Evolutionary conservation across 768 basidiomycete species (phyloP).

Genomic region (Phylloporus rhodoxanthus): DNA sequence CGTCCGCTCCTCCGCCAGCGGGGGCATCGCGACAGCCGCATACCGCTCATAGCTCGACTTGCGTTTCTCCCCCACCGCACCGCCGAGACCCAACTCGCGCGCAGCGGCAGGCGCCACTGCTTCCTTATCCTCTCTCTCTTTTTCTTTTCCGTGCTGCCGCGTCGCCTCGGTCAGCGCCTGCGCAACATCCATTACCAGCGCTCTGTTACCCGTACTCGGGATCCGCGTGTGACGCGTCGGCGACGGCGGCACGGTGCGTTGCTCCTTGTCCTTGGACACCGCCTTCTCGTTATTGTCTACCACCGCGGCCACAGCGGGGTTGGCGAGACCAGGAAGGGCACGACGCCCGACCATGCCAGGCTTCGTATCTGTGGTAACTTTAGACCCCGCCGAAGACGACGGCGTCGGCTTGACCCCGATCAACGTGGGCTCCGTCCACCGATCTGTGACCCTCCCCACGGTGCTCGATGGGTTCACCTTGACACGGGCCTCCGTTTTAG

Average conservation of each 20-base stretch:
- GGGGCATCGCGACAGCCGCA: slow-evolving; percentile 55
- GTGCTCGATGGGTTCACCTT: slow-evolving; percentile 2
- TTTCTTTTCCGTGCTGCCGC: slow-evolving; percentile 9
- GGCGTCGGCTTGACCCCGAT: slow-evolving; percentile 29
- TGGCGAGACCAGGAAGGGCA: slow-evolving; percentile 39
- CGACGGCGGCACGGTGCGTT: slow-evolving; percentile 21
- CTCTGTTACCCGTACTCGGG: slow-evolving; percentile 62
- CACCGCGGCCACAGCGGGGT: background rate
- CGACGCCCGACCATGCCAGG: slow-evolving; percentile 34
- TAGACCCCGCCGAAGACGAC: background rate
- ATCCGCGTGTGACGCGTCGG: slow-evolving; percentile 49
- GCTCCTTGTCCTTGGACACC: slow-evolving; percentile 17
- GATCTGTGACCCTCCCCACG: slow-evolving; percentile 23
- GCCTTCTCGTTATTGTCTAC: slow-evolving; percentile 6
- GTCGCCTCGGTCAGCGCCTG: slow-evolving; percentile 46
- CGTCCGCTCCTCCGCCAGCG: slow-evolving; percentile 63
- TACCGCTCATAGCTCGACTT: slow-evolving; percentile 66
- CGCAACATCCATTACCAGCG: slow-evolving; percentile 75
- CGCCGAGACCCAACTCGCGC: slow-evolving; percentile 9
- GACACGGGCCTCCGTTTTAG: background rate
- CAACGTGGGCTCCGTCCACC: slow-evolving; percentile 30
- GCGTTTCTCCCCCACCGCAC: slow-evolving; percentile 45
- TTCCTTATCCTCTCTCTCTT: background rate
- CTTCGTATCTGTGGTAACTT: slow-evolving; percentile 8
- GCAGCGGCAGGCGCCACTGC: background rate